A percentile compares a stretch with the other conserved stretches of the same genome.
Evolutionary conservation across 306 rosid genomes (phyloP).

Genomic region (Bauhinia variegata): DNA sequence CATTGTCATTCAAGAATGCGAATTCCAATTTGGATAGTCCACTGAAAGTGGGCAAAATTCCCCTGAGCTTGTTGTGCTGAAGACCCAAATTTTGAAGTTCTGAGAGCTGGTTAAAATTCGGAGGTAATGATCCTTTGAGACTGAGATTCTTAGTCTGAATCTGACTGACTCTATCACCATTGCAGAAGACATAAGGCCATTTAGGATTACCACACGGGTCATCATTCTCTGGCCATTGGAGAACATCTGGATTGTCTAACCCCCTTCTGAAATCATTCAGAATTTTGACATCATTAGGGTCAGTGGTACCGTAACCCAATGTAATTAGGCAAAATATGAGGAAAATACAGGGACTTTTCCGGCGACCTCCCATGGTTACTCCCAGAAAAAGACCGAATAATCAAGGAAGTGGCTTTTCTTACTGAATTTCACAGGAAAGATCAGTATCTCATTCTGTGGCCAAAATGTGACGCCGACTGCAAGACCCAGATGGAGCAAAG

Average conservation of each 20-base stretch:
- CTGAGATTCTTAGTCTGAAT: constrained; percentile 76
- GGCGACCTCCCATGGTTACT: constrained; percentile 43
- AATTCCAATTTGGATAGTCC: constrained; percentile 77
- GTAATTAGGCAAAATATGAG: constrained; percentile 39
- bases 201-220: constrained; percentile 82
- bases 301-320: constrained; percentile 52
- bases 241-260: constrained; percentile 68
- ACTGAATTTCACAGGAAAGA: constrained; percentile 37
- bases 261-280: constrained; percentile 70
- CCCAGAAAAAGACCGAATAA: constrained; percentile 5
- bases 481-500: constrained; percentile 31
- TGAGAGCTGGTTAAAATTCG: constrained; percentile 70
- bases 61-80: constrained; percentile 67
- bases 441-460: background rate
- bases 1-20: constrained; percentile 73
- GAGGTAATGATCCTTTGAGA: constrained; percentile 67
- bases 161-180: constrained; percentile 68
- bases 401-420: constrained; percentile 26
- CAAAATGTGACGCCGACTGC: constrained; percentile 17
- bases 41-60: constrained; percentile 64
- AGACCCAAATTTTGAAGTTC: constrained; percentile 76
- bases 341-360: constrained; percentile 33
- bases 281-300: constrained; percentile 67
- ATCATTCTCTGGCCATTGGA: constrained; percentile 72
- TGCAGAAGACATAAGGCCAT: constrained; percentile 74